Conservation (phyloP, 306 rosid species). For the Pterocarpus santalinus region DNA sequence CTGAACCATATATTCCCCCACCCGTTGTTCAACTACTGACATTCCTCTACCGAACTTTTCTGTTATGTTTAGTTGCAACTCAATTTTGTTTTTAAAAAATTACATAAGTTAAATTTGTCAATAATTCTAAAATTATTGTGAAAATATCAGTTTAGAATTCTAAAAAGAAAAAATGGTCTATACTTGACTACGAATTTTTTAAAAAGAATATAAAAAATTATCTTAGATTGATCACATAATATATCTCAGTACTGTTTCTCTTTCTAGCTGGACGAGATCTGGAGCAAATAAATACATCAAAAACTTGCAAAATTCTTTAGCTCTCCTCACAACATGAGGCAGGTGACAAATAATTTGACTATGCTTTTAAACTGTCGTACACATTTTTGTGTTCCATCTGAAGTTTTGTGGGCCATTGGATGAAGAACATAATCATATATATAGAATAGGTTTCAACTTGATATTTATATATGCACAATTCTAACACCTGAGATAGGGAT, state of each 20-base stretch:
- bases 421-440: not conserved
- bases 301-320: not conserved
- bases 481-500: slow-evolving; percentile 32
- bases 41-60: too few species aligned
- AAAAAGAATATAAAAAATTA: not conserved
- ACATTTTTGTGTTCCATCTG: not conserved
- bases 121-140: too few species aligned
- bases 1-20: too few species aligned
- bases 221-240: not conserved
- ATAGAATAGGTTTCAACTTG: not conserved
- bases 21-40: too few species aligned
- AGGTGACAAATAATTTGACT: not conserved
- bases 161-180: too few species aligned
- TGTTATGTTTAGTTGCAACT: too few species aligned
- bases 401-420: slow-evolving; percentile 31
- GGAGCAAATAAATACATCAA: not conserved
- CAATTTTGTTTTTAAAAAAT: too few species aligned
- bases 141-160: too few species aligned
- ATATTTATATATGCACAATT: slow-evolving; percentile 1
- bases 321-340: not conserved
- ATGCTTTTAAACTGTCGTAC: not conserved
- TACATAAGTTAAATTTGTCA: too few species aligned
- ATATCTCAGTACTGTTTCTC: not conserved
- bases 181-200: not conserved
- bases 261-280: not conserved